phyloP scores from a whole-genome alignment of 2,329 filamentous ascomycete genomes.

The Diaporthe nobilis region DNA sequence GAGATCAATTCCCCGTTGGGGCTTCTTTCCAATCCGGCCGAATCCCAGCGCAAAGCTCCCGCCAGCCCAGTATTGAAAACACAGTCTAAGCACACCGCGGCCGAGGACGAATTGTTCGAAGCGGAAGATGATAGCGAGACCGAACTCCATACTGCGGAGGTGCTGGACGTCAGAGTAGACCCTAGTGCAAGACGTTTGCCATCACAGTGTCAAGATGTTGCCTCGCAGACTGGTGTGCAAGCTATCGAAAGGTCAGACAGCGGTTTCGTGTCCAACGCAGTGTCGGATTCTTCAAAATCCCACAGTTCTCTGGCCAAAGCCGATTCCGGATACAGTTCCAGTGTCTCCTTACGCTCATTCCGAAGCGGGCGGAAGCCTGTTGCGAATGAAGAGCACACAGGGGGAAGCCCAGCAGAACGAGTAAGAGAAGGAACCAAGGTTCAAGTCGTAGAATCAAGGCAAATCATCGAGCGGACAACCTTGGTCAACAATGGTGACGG shows the following conservation, averaged over 20 bases:
- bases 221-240: slow-evolving; percentile 44
- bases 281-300: slow-evolving; percentile 54
- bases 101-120: slow-evolving; percentile 64
- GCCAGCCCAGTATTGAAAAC: slow-evolving; percentile 55
- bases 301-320: slow-evolving; percentile 66
- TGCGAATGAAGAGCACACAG: slow-evolving; percentile 46
- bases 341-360: slow-evolving; percentile 69
- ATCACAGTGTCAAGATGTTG: slow-evolving; percentile 43
- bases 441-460: slow-evolving; percentile 9
- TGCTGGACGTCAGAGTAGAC: slow-evolving; percentile 59
- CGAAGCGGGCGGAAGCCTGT: slow-evolving; percentile 52
- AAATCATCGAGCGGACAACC: slow-evolving; percentile 40
- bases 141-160: slow-evolving; percentile 54
- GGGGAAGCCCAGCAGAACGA: slow-evolving; percentile 38
- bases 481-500: slow-evolving; percentile 16
- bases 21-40: slow-evolving; percentile 53
- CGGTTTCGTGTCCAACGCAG: slow-evolving; percentile 63
- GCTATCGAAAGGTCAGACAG: slow-evolving; percentile 61
- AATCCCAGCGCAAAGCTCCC: slow-evolving; percentile 49
- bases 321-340: slow-evolving; percentile 75
- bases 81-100: slow-evolving; percentile 63
- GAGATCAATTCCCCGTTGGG: slow-evolving; percentile 44
- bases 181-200: slow-evolving; percentile 58
- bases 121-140: slow-evolving; percentile 49
- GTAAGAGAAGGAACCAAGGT: neutral